Base-by-base conservation (phyloP, 2,329 filamentous ascomycete species). In the Colletotrichum orbiculare region DNA sequence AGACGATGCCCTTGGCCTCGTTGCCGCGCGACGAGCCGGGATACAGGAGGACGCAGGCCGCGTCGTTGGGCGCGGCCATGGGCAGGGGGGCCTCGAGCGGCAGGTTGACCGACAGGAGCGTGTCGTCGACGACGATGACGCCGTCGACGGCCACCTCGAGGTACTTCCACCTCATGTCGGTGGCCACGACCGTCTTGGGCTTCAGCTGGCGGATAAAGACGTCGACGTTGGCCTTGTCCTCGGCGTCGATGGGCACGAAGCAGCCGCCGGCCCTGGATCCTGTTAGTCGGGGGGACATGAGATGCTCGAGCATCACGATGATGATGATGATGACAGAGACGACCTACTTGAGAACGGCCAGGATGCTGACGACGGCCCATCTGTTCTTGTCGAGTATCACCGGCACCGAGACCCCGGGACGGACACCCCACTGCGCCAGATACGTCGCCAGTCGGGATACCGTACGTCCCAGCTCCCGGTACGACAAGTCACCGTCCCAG, bases 341-440 rank as follows among this genome's bases (percentile, higher is more conserved):
- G 9, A 88, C 88, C 60, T 83, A 81, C 75, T 91, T 90, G 47
- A 93, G 77, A 2, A 89, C 83, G 0, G 90, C 90, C 17, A 94
- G 80, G 66, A 94, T 89, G 7, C 89, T 84, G 43, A 93, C 78
- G 52, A 93, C 90, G 0, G 91, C 82, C 73, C 90, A 85, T 12
- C 88, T 78, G 17, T 86, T 91, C 76, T 92, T 94, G 47, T 91
- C 87, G 71, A 93, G 82, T 15, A 89, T 85, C 6, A 94, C 81
- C 6, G 88, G 88, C 1, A 94, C 83, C 4, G 91, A 78, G 8
- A 85, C 80, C 9, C 86, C 83, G 0, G 82, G 79, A 0, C 78
- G 75, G 0, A 87, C 80, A 0, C 86, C 86, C 11, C 81, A 75
- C 25, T 81, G 78, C 2, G 82, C 73, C 0, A 93, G 79, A 54